Conservation (phyloP, 331 rosid species). For the Pyrus hybrid region DNA sequence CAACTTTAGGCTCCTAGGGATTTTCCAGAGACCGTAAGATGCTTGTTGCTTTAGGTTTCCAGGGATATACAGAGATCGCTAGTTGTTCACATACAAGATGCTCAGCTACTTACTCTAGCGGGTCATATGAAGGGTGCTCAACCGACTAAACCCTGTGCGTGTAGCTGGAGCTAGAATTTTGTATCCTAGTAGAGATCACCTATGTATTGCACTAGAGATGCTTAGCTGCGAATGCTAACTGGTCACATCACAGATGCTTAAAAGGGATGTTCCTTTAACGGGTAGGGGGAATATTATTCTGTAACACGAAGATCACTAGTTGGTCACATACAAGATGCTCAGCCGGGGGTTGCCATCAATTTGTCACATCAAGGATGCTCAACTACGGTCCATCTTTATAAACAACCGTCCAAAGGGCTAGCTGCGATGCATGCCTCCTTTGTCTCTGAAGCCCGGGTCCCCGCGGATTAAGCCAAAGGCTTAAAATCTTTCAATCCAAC, state of each 20-base stretch:
- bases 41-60: no score
- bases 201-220: no score
- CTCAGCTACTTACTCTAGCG: no score
- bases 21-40: no score
- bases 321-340: background rate
- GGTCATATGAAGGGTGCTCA: background rate
- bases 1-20: no score
- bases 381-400: background rate
- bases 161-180: no score
- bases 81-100: no score
- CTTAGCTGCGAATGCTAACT: no score
- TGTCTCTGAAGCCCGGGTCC: accelerated
- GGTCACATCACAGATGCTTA: accelerated
- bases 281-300: background rate
- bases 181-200: background rate
- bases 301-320: background rate
- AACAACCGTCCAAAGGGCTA: accelerated
- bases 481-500: background rate
- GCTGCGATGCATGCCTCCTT: accelerated
- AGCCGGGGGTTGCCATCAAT: accelerated
- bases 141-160: accelerated
- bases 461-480: background rate
- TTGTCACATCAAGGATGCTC: background rate
- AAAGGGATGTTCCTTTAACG: background rate
- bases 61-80: no score